These are phyloP conservation scores for Arachis hypogaea DNA, from an alignment of 306 rosid genomes.

Conservation along the genomic window DNA sequence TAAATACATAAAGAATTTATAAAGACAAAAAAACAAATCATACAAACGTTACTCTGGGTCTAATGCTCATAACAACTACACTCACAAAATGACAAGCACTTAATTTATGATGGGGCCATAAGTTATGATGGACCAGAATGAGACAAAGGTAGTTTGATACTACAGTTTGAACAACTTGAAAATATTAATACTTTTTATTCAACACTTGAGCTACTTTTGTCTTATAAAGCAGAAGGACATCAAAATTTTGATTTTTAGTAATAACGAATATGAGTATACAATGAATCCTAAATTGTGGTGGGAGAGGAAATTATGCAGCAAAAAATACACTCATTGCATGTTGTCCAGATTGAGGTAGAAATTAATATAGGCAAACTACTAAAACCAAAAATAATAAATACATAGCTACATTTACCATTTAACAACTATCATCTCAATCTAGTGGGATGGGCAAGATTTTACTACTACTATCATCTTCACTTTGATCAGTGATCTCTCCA, in stretches of 20 bases:
- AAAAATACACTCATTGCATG: conserved; percentile 25
- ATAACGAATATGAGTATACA: conserved; percentile 52
- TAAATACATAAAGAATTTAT: too few relatives aligned
- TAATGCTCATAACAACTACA: conserved; percentile 13
- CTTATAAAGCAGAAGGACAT: conserved; percentile 36
- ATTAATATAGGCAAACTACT: conserved; percentile 38
- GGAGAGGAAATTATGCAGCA: conserved; percentile 32
- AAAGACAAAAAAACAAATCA: too few relatives aligned
- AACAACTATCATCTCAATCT: conserved; percentile 63
- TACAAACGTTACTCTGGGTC: too few relatives aligned
- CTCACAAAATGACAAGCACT: conserved; percentile 36
- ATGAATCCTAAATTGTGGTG: conserved; percentile 45
- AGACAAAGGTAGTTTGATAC: conserved; percentile 19
- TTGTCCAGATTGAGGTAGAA: conserved; percentile 41
- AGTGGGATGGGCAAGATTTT: conserved; percentile 53
- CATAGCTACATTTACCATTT: conserved; percentile 44
- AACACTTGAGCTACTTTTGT: conserved; percentile 38
- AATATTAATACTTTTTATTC: conserved; percentile 25
- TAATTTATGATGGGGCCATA: conserved; percentile 36
- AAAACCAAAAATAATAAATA: conserved; percentile 35
- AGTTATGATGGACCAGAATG: too few relatives aligned
- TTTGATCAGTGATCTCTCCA: conserved; percentile 61
- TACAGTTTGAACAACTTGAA: conserved; percentile 33
- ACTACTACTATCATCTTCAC: conserved; percentile 59
- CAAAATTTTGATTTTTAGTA: conserved; percentile 43